Evolutionary conservation across 805 yeast genomes (phyloP).

Genomic region (Yarrowia deformans): DNA sequence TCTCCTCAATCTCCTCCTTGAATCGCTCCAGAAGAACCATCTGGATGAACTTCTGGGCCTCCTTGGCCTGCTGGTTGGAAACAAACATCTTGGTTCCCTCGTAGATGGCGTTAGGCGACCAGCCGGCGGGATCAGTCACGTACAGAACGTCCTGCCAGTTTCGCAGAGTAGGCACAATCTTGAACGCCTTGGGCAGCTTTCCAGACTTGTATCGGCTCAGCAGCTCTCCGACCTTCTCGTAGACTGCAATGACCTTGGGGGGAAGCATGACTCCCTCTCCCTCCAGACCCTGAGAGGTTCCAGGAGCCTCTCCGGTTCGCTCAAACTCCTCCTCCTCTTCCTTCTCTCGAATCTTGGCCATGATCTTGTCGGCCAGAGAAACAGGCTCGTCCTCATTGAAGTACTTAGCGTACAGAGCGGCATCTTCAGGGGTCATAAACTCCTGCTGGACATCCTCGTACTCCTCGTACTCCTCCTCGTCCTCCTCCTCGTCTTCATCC

Average conservation of each 20-base stretch:
- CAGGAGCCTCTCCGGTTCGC: constrained; percentile 43
- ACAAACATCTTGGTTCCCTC: constrained; percentile 94
- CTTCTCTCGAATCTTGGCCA: constrained; percentile 86
- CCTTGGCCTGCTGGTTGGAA: constrained; percentile 83
- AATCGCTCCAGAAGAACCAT: constrained; percentile 53
- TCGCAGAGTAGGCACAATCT: constrained; percentile 87
- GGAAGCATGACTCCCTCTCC: constrained; percentile 83
- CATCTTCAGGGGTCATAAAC: constrained; percentile 78
- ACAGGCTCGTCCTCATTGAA: constrained; percentile 47
- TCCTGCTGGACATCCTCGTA: constrained; percentile 62
- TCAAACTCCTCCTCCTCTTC: constrained; percentile 53
- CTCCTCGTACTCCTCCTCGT: constrained; percentile 55
- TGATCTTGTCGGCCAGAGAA: constrained; percentile 84
- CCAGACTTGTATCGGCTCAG: constrained; percentile 92
- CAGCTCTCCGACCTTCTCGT: constrained; percentile 87
- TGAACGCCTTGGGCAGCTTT: constrained; percentile 93
- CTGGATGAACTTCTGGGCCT: constrained; percentile 84
- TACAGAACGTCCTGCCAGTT: constrained; percentile 96
- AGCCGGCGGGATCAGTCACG: constrained; percentile 87
- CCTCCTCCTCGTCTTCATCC: constrained; percentile 55
- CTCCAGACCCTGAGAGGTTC: constrained; percentile 48
- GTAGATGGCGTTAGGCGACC: constrained; percentile 95
- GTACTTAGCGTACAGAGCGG: constrained; percentile 81
- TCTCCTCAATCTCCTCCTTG: constrained; percentile 52
- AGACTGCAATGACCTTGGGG: constrained; percentile 95